Percentiles rank a stretch among this genome's conserved stretches.
Conservation (phyloP, 225 moss, liverwort and hornwort species). For the Climacium dendroides region DNA sequence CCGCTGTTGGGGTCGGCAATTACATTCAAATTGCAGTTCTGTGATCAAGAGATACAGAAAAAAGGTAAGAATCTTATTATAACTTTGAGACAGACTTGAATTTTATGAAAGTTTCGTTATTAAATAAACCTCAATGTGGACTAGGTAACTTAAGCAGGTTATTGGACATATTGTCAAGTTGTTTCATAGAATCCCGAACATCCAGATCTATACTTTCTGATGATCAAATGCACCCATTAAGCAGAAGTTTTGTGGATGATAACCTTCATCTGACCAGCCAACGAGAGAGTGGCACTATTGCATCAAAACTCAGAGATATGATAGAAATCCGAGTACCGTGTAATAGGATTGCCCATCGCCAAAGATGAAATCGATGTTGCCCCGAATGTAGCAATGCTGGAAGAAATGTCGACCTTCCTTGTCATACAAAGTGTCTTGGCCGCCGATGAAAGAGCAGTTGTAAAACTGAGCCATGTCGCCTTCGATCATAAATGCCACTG, state of each 20-base stretch:
- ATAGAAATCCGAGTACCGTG: not conserved
- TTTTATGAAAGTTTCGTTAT: not conserved
- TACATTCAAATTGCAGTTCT: conserved; percentile 27
- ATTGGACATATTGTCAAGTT: not conserved
- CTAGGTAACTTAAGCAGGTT: not conserved
- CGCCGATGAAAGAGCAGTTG: conserved; percentile 20
- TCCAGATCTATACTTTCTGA: not conserved
- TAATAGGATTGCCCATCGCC: conserved; percentile 31
- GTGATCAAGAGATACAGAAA: not conserved
- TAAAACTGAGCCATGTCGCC: conserved; percentile 35
- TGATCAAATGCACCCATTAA: not conserved
- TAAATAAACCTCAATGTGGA: not conserved
- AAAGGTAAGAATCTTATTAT: not conserved
- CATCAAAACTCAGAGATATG: not conserved
- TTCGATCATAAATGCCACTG: conserved; percentile 30
- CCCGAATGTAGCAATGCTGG: conserved; percentile 22
- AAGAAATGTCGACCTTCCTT: conserved; percentile 26
- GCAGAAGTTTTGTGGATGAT: not conserved
- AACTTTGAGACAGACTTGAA: not conserved
- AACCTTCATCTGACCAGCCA: not conserved
- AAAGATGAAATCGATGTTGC: conserved; percentile 31
- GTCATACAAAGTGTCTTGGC: conserved; percentile 32
- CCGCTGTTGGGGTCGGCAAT: conserved; percentile 17
- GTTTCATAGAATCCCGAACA: not conserved
- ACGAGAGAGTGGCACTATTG: not conserved